Conservation (phyloP, 768 basidiomycete genomes). For the Crucibulum laeve region DNA sequence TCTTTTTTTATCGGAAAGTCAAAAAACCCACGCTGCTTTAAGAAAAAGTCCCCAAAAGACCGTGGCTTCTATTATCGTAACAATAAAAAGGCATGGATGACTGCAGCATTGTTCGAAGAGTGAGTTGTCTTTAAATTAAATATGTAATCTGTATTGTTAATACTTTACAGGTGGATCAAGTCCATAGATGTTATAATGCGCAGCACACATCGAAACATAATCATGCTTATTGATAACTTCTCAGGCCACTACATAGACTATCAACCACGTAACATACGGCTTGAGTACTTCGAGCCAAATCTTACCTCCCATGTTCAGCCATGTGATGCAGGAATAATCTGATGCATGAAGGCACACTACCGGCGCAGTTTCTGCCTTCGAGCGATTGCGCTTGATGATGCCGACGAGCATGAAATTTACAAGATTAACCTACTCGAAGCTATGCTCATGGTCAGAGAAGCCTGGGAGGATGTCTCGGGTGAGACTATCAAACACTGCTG, state of each 20-base stretch:
- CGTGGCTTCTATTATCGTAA: conserved; percentile 30
- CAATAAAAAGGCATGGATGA: conserved; percentile 38
- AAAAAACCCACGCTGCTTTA: conserved; percentile 23
- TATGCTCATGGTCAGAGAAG: conserved; percentile 24
- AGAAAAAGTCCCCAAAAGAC: conserved; percentile 13
- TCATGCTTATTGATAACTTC: conserved; percentile 27
- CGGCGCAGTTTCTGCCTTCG: conserved; percentile 15
- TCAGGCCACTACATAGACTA: conserved; percentile 20
- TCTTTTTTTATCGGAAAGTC: conserved; percentile 31
- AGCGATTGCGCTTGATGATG: conserved; percentile 25
- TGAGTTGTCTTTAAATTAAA: conserved; percentile 11
- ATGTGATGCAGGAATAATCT: conserved; percentile 28
- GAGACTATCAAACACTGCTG: conserved; percentile 32
- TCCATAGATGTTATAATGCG: conserved; percentile 18
- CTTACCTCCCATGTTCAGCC: conserved; percentile 33
- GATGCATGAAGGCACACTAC: conserved; percentile 32
- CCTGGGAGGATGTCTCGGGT: conserved; percentile 22
- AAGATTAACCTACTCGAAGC: conserved; percentile 28
- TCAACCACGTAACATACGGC: conserved; percentile 20
- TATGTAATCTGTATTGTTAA: background rate
- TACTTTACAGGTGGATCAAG: conserved; percentile 16
- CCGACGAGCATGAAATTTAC: conserved; percentile 26
- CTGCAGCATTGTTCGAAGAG: conserved; percentile 25
- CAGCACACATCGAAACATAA: conserved; percentile 14
- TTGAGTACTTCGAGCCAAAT: conserved; percentile 27